Conservation (phyloP, 495 filamentous ascomycete genomes). For the Melanomma pulvis-pyrius region DNA sequence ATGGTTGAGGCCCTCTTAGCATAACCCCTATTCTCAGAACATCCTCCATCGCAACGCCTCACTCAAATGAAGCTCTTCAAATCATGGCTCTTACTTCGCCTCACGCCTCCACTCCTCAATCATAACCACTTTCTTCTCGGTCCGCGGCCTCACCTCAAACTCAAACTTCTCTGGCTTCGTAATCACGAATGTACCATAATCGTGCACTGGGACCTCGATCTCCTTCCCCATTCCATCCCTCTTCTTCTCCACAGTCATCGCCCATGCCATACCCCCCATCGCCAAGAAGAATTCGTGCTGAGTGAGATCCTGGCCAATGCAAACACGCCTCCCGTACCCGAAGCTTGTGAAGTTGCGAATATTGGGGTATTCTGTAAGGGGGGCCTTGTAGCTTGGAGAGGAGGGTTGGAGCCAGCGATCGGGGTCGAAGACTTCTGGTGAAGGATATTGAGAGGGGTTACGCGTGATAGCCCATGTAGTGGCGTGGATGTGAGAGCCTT, state of each 20-base stretch:
- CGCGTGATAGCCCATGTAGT: constrained; percentile 43
- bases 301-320: constrained; percentile 58
- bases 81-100: no score
- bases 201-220: constrained; percentile 53
- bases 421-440: constrained; percentile 43
- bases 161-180: constrained; percentile 54
- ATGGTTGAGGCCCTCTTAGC: no score
- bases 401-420: constrained; percentile 46
- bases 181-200: constrained; percentile 58
- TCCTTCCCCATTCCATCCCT: constrained; percentile 45
- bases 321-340: constrained; percentile 59
- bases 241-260: constrained; percentile 48
- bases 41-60: no score
- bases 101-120: not conserved
- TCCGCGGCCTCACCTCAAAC: constrained; percentile 50
- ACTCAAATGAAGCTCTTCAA: no score
- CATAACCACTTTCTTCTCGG: constrained; percentile 32
- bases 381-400: constrained; percentile 56
- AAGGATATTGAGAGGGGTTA: constrained; percentile 39
- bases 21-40: no score
- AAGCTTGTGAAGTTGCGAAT: constrained; percentile 56
- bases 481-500: constrained; percentile 40
- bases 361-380: constrained; percentile 53
- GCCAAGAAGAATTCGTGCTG: constrained; percentile 58
- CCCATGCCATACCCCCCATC: constrained; percentile 58